Percentiles rank a stretch among this genome's conserved stretches.
Conservation (phyloP, 176 grass and related monocot genomes). For the Saccharum spontaneum region DNA sequence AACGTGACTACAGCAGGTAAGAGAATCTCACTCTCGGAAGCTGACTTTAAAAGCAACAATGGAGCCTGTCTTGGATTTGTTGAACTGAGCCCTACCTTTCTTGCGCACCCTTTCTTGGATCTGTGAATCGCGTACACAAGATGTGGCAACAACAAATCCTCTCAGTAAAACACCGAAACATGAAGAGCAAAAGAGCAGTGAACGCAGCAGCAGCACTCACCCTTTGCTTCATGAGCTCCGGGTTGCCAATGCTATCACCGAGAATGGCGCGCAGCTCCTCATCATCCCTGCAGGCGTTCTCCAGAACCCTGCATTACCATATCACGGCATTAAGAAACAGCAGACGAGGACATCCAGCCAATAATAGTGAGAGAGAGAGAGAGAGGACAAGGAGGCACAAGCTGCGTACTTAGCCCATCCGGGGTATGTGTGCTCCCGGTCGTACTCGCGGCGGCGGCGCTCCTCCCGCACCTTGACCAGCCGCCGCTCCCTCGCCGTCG, state of each 20-base stretch:
- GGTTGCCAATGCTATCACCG: slow-evolving; percentile 91
- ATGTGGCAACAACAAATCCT: not conserved
- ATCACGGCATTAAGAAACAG: not conserved
- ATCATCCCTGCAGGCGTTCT: slow-evolving; percentile 86
- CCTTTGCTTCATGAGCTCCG: slow-evolving; percentile 92
- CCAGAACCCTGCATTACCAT: slow-evolving; percentile 64
- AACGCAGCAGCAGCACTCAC: slow-evolving; percentile 16
- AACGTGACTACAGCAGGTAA: not conserved
- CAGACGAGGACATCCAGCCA: not conserved
- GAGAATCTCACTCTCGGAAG: slow-evolving; percentile 79
- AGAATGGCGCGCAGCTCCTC: slow-evolving; percentile 80
- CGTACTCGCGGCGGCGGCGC: slow-evolving; percentile 65
- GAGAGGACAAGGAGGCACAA: not conserved
- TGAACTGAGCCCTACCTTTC: slow-evolving; percentile 72
- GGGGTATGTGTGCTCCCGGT: slow-evolving; percentile 67
- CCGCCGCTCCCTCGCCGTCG: slow-evolving; percentile 72
- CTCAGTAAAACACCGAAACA: not conserved
- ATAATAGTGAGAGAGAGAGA: not conserved
- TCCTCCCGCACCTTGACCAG: slow-evolving; percentile 87
- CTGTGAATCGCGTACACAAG: slow-evolving; percentile 36
- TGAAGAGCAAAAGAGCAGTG: not conserved
- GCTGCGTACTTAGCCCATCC: slow-evolving; percentile 79
- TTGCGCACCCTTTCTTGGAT: slow-evolving; percentile 77
- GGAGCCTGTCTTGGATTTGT: slow-evolving; percentile 71
- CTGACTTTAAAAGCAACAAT: slow-evolving; percentile 85